Evolutionary conservation across 1,284 basidiomycete genomes (phyloP).

Genomic region (Marasmius tenuissimus): DNA sequence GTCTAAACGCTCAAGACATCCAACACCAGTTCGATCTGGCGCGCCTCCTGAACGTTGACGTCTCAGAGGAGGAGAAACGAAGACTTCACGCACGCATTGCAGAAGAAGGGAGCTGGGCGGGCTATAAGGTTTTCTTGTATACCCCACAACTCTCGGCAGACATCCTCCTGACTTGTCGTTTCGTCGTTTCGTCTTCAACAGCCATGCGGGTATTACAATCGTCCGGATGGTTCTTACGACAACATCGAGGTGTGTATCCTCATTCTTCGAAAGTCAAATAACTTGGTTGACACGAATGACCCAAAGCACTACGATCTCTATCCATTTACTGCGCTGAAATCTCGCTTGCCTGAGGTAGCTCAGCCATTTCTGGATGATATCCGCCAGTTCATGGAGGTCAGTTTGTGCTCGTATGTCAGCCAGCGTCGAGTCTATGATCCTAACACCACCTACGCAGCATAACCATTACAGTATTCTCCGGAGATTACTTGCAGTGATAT

Average conservation of each 20-base stretch:
- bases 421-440: not conserved
- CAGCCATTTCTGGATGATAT: conserved; percentile 13
- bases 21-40: conserved; percentile 17
- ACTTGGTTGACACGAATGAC: not conserved
- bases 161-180: not conserved
- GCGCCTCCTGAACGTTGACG: conserved; percentile 13
- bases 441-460: conserved; percentile 5
- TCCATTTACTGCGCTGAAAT: conserved; percentile 11
- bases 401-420: not conserved
- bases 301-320: conserved; percentile 15
- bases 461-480: conserved; percentile 17
- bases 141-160: no score
- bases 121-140: conserved; percentile 13
- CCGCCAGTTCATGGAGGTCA: conserved; percentile 16
- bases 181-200: conserved; percentile 4
- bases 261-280: not conserved
- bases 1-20: conserved; percentile 12
- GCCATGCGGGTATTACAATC: conserved; percentile 16
- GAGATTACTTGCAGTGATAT: conserved; percentile 16
- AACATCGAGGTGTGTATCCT: conserved; percentile 10
- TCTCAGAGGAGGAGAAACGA: conserved; percentile 14
- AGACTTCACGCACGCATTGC: conserved; percentile 14
- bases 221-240: conserved; percentile 15
- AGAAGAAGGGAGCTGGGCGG: conserved; percentile 17
- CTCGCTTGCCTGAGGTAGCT: conserved; percentile 8